phyloP scores from a whole-genome alignment of 2,329 filamentous ascomycete species.

The Phyllosticta capitalensis region DNA sequence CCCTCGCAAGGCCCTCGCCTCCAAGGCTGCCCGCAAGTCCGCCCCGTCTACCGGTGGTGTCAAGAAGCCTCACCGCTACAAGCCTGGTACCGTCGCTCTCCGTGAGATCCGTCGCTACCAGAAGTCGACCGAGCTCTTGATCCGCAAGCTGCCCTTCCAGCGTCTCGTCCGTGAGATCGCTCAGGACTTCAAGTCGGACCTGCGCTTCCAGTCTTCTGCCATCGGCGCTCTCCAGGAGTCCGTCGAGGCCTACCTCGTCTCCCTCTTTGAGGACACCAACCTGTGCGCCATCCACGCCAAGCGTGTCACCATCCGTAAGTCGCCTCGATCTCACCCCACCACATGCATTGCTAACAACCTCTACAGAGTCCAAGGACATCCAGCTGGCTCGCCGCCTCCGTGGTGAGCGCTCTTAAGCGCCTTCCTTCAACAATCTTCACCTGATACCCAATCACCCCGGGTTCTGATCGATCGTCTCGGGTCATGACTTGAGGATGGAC shows the following conservation, averaged over 20 bases:
- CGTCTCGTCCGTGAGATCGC: constrained; percentile 73
- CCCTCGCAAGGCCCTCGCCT: constrained; percentile 91
- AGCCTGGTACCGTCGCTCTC: constrained; percentile 70
- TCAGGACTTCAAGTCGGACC: constrained; percentile 52
- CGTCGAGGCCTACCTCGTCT: constrained; percentile 90
- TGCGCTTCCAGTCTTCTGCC: constrained; percentile 94
- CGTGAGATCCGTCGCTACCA: constrained; percentile 90
- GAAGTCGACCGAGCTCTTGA: constrained; percentile 75
- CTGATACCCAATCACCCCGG: constrained; percentile 1
- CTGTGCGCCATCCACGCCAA: constrained; percentile 95
- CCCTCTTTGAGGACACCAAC: constrained; percentile 94
- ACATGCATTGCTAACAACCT: constrained; percentile 15
- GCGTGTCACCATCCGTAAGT: constrained; percentile 67
- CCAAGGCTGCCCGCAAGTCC: constrained; percentile 98
- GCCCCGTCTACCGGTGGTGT: constrained; percentile 81
- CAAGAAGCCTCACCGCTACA: constrained; percentile 48
- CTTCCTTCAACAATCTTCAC: constrained; percentile 1
- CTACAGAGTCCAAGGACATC: constrained; percentile 84
- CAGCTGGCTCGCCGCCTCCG: constrained; percentile 63
- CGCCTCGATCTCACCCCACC: constrained; percentile 11
- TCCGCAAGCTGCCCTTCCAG: constrained; percentile 72
- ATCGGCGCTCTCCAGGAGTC: constrained; percentile 91
- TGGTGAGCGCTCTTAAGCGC: constrained; percentile 43
- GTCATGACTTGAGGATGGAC: background rate
- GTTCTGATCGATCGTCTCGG: background rate